Evolutionary conservation across 768 basidiomycete genomes (phyloP), one percentile per base, ranked within the genome.

Genomic region (Mycena rebaudengoi): DNA sequence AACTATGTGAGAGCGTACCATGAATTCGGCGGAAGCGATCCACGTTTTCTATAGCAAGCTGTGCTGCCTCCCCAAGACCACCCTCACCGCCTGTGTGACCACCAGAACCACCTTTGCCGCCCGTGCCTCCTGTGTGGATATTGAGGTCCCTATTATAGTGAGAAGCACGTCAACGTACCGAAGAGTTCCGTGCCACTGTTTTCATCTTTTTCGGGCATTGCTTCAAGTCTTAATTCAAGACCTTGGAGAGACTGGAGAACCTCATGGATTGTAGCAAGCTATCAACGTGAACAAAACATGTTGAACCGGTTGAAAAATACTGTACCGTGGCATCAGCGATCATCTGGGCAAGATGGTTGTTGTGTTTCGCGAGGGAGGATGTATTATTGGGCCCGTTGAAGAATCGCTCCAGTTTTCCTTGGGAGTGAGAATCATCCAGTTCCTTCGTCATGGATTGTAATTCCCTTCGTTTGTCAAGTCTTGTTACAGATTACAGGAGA

Each of bases 241-340:
- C 13, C 18, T 7, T 29, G 18, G 32, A 54, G 18, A 11, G 8
- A 29, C 11, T 32, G 28, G n/a, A 30, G 28, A 21, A 54, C 53
- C 11, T 54, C 39, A 1, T 54, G 53, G 2, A 52, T 35, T 5
- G 33, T 52, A 30, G 7, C 28, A n/a, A 54, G 29, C 53, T 54
- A 30, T 21, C 14, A 16, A 28, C 28, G 40, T 29, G n/a, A 41
- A 20, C 28, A 43, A 21, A 14, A 30, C 30, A 54, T 25, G 33
- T 21, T 20, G 32, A n/a, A n/a, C n/a, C n/a, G n/a, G n/a, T n/a
- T 21, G 20, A 14, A 23, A 32, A 23, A 26, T 33, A 40, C 23
- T 16, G 54, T 35, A 61, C 50, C 20, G 59, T 60, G 18, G 58
- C 21, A 39, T 60, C 58, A 30, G 39, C 48, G 23, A 60, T 60